Evolutionary conservation across 352 stramenopile species (phyloP).

Genomic region (Peronospora farinosa): DNA sequence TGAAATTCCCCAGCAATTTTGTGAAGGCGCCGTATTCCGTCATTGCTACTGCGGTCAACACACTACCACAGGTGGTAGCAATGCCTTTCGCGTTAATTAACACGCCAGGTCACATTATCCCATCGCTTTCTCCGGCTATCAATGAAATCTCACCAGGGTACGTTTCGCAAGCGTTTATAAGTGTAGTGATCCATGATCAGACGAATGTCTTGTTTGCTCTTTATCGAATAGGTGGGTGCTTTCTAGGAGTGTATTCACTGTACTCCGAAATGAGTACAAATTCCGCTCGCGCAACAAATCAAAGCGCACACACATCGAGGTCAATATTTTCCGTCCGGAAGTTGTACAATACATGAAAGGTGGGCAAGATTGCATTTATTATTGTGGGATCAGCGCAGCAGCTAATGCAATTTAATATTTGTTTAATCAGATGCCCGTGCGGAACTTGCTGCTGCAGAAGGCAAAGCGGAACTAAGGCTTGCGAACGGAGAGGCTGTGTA

Average conservation of each 20-base stretch:
- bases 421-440: slow-evolving; percentile 34
- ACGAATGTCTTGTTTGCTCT: neutral
- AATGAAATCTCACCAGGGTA: slow-evolving; percentile 80
- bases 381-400: neutral
- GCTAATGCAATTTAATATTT: slow-evolving; percentile 2
- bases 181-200: neutral
- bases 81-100: slow-evolving; percentile 83
- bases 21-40: slow-evolving; percentile 89
- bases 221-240: slow-evolving; percentile 79
- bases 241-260: slow-evolving; percentile 83
- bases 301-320: slow-evolving; percentile 55
- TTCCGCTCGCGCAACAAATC: slow-evolving; percentile 78
- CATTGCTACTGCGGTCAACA: slow-evolving; percentile 89
- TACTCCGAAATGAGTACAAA: slow-evolving; percentile 87
- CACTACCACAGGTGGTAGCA: slow-evolving; percentile 78
- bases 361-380: slow-evolving; percentile 8
- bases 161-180: neutral
- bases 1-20: slow-evolving; percentile 95
- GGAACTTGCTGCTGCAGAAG: slow-evolving; percentile 30
- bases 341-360: slow-evolving; percentile 79
- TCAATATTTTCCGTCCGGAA: slow-evolving; percentile 59
- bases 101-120: slow-evolving; percentile 64
- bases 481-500: slow-evolving; percentile 52
- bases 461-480: slow-evolving; percentile 36
- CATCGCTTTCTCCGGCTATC: slow-evolving; percentile 68